Evolutionary conservation across 148 eudicot species (phyloP).

Genomic region (Amaranthus cruentus): DNA sequence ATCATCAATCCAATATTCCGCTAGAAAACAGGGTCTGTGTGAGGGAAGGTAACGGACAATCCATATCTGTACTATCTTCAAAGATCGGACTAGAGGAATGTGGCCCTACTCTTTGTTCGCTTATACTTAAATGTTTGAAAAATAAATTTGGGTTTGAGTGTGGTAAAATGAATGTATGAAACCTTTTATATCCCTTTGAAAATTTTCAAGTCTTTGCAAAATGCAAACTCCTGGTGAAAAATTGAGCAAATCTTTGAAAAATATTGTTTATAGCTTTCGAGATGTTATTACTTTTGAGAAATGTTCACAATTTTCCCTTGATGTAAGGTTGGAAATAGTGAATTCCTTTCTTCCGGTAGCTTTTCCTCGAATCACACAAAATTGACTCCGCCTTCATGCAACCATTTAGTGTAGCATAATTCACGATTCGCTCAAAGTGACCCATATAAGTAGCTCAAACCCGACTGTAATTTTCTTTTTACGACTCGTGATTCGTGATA

Average conservation of each 20-base stretch:
- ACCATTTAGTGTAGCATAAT: not conserved
- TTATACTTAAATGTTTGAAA: too few relatives aligned
- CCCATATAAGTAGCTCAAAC: too few relatives aligned
- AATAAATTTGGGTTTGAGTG: not conserved
- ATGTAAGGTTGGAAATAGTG: not conserved
- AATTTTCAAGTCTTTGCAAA: not conserved
- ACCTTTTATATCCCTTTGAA: not conserved
- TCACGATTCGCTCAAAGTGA: too few relatives aligned
- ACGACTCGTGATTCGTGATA: too few relatives aligned
- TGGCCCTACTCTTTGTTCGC: too few relatives aligned
- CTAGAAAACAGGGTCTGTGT: too few relatives aligned
- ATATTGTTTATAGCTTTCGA: not conserved
- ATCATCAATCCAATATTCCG: not conserved
- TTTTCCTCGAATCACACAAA: not conserved
- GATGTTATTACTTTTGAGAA: not conserved
- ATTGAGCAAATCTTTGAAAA: not conserved
- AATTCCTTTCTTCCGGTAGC: not conserved
- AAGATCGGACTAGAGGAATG: too few relatives aligned
- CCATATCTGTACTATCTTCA: too few relatives aligned
- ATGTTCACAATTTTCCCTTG: not conserved
- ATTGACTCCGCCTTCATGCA: not conserved
- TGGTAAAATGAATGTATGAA: not conserved
- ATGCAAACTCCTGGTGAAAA: not conserved
- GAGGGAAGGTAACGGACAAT: too few relatives aligned
- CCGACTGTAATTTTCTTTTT: too few relatives aligned